Base-by-base conservation (phyloP, 345 rosid species). In the Laguncularia racemosa region DNA sequence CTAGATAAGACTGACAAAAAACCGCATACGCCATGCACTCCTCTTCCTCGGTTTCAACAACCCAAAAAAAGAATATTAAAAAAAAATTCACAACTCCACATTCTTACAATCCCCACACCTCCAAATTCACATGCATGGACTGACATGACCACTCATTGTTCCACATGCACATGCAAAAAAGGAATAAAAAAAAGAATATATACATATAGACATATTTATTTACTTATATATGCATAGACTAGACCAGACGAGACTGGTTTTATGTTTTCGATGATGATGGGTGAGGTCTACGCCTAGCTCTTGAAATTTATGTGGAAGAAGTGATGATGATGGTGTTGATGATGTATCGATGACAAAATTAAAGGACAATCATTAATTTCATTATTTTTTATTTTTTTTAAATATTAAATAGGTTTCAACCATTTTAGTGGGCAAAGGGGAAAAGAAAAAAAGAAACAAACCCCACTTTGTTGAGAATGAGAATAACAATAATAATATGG, bases 111-210 rank as follows among this genome's bases (percentile, higher is more conserved):
- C 23, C 56, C 53, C 60, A 52, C 55, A 49, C 17, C 44, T 18
- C 59, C 46, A 33, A 54, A 15, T 55, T 71, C 79, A 75, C 81
- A 78, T 78, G 83, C 81, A 73, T 64, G 81, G 72, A 66, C 83
- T 71, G 81, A 71, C 79, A 78, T 58, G 11, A 12, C 56, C 75
- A 78, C 73, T 78, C 83, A 75, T 78, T 61, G 56, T 57, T 51
- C 70, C 79, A 76, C 81, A 78, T 81, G 78, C 79, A 65, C 81
- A 68, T 71, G 73, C 77, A 64, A 61, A 57, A n/a, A n/a, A n/a
- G n/a, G n/a, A n/a, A n/a, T n/a, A n/a, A n/a, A n/a, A n/a, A n/a
- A n/a, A n/a, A n/a, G n/a, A n/a, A 53, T 14, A 50, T 38, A 16
- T 20, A 9, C 17, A 58, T 21, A 58, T 18, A 49, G 4, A 13